Base-by-base conservation (phyloP, 2,329 filamentous ascomycete species). In the Plenodomus biglobosus region DNA sequence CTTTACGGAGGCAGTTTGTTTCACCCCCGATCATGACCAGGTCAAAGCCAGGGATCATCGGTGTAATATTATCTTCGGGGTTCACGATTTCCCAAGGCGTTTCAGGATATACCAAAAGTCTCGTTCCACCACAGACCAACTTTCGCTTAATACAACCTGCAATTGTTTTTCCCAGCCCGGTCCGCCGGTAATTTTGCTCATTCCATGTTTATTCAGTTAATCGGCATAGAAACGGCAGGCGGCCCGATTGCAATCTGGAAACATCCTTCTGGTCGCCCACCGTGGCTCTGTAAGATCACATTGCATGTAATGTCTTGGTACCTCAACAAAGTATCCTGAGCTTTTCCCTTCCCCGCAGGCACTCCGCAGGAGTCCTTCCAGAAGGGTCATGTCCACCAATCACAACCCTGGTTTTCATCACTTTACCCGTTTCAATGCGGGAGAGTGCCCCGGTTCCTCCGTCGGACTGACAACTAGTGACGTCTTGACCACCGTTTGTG, bases 381-480 rank as follows among this genome's bases (percentile, higher is more conserved):
- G 56, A 62, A 62, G 40, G 19, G 44, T 36, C 27, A 20, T 42
- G 27, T 65, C 66, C 62, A 65, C 66, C 65, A 66, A 66, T 66
- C 48, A 55, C 3, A 16, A 13, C 13, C 3, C 38, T 8, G n/a
- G 19, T 17, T 21, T 13, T 7, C 20, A 19, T 13, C 46, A 40
- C 52, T 52, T 48, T 55, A 19, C 55, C 56, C 13, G 17, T 55
- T 58, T 49, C 16, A 55, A 24, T 59, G 62, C 65, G 66, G 65
- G 59, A 47, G 19, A 45, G 39, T 17, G 51, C 40, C 43, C 52
- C 40, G 42, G 47, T 50, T 55, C 13, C 54, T 66, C 63, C 63
- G 63, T 48, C 36, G 24, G 58, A 52, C 56, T 58, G 39, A 35
- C 38, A 38, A 39, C 42, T 32, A 11, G 55, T 60, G 55, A 62